These are phyloP conservation scores for Inonotus obliquus DNA, from an alignment of 1,284 basidiomycete genomes.

Conservation along the genomic window DNA sequence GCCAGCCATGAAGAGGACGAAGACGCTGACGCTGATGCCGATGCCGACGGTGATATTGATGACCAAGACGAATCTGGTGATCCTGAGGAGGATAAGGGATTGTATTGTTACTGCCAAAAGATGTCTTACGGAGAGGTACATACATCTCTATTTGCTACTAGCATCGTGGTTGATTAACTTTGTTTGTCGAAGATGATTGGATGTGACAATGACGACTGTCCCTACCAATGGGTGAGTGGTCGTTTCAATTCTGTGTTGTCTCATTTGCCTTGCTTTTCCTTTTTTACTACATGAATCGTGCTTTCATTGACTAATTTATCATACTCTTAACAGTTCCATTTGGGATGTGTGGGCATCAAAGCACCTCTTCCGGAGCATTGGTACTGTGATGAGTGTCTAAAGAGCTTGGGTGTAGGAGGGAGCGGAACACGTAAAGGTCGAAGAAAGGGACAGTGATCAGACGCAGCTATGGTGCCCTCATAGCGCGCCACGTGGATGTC, in stretches of 20 bases:
- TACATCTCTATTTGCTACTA: constrained; percentile 11
- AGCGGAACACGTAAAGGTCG: constrained; percentile 8
- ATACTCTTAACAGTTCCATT: constrained; percentile 24
- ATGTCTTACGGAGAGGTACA: constrained; percentile 59
- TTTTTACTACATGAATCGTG: not conserved
- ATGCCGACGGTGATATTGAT: constrained; percentile 41
- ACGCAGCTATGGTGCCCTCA: not conserved
- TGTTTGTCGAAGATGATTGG: constrained; percentile 54
- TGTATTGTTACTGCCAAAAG: constrained; percentile 65
- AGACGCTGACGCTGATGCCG: constrained; percentile 43
- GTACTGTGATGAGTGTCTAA: constrained; percentile 25
- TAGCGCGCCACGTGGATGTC: too few species aligned
- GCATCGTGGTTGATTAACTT: not conserved
- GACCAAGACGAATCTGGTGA: constrained; percentile 42
- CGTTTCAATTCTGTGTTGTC: not conserved
- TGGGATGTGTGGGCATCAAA: constrained; percentile 26
- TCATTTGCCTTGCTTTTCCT: too few species aligned
- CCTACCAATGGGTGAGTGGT: constrained; percentile 64
- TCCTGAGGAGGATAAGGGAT: constrained; percentile 50
- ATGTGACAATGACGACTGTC: constrained; percentile 62
- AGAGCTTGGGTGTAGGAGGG: constrained; percentile 9
- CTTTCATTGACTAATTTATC: not conserved
- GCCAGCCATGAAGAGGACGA: constrained; percentile 34
- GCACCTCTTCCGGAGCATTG: constrained; percentile 24
- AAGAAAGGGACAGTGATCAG: not conserved